Base-by-base conservation (phyloP, 2,329 filamentous ascomycete genomes). In the Shiraia bambusicola region DNA sequence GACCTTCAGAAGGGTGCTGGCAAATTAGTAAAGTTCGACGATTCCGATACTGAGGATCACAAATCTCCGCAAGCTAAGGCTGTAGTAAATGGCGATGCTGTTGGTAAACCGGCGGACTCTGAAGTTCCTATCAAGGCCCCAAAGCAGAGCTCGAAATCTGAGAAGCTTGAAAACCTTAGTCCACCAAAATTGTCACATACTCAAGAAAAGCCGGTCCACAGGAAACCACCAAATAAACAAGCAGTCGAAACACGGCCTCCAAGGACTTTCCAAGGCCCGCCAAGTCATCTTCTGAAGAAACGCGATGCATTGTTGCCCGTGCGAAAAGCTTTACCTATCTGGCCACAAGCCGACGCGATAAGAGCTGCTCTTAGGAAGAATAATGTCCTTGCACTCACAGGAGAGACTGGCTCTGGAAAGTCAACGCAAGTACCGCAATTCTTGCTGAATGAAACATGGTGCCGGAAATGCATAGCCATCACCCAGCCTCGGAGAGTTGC, bases 361-460 rank as follows among this genome's bases (percentile, higher is more conserved):
- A 81, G 82, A 26, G 62, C 75, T 12, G 75, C 80, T 2, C 71
- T 95, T 6, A 71, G 64, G 12, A 61, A 80, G 25, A 83, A 81
- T 48, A 81, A 94, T 58, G 81, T 95, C 1, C 79, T 98, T 37
- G 77, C 98, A 0, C 73, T 98, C 11, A 86, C 93, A 2, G 92
- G 92, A 72, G 92, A 97, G 68, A 98, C 93, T 0, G 93, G 93
- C 65, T 95, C 88, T 11, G 93, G 93, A 64, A 98, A 98, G 72
- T 94, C 88, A 73, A 98, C 93, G 0, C 93, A 98, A 69, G 84
- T 96, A 0, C 92, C 93, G 0, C 93, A 97, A 61, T 96, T 95
- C 49, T 73, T 98, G 6, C 80, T 86, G 32, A 72, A 76, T 17
- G 87, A 96, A 60, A 71, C 81, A 6, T 97, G 91, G 90, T 95